Evolutionary conservation across 164 flowering plant species (phyloP).

Genomic region (Vitis vinifera): ASM3070453v1 NC_081810.1:8605501-8606000

Average conservation of each 20-base stretch:
- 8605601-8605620: conserved; percentile 38
- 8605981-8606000: conserved; percentile 18
- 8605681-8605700: conserved; percentile 32
- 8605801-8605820: conserved; percentile 11
- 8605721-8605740: neutral
- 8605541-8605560: conserved; percentile 13
- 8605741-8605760: conserved; percentile 12
- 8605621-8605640: conserved; percentile 29
- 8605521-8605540: conserved; percentile 31
- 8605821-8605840: neutral
- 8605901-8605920: conserved; percentile 26
- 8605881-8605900: conserved; percentile 23
- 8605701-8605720: conserved; percentile 22
- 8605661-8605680: conserved; percentile 24
- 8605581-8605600: conserved; percentile 30
- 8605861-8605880: conserved; percentile 35
- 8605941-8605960: conserved; percentile 39
- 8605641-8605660: conserved; percentile 19
- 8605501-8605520: neutral
- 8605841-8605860: conserved; percentile 27
- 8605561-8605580: conserved; percentile 1
- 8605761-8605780: conserved; percentile 30
- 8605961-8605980: conserved; percentile 32
- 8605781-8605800: conserved; percentile 26
- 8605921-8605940: neutral